Base-by-base conservation (phyloP, 257 asterid genomes). In the Fraxinus excelsior region DNA sequence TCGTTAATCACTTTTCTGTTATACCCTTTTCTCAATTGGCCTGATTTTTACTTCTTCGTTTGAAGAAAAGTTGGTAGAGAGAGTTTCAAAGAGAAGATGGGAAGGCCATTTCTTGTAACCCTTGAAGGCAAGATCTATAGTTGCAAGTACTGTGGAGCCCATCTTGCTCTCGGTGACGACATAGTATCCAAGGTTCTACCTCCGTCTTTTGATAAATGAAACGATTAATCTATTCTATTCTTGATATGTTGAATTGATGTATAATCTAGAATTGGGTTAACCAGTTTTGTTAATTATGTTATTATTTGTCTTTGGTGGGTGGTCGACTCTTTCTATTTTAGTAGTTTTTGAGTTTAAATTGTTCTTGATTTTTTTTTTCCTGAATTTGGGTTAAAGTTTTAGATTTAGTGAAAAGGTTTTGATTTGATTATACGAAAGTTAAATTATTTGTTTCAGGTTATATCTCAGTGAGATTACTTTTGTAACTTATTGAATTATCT, bases 91-190 rank as follows among this genome's bases (percentile, higher is more conserved):
- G 51, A 12, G n/a, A 67, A 73, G 29, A 79, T 78, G 83, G 86
- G 86, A 13, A 79, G 81, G 76, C 76, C 76, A 68, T 82, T 78
- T 82, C 76, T 49, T 23, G 51, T 76, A 66, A 79, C 71, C 25
- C 86, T 82, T 28, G 86, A 82, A 75, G 83, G 86, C 21, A 75
- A 70, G 83, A 74, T 82, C 80, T 82, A 82, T 23, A 75, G 76
- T 23, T 82, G 86, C 82, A 82, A 82, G 83, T 75, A 71, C 77
- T 82, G 83, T 79, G 74, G 62, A 67, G 73, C 83, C 29, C 86
- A 79, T 79, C 82, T 82, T 53, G 83, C 86, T 75, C 78, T 79
- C 46, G 42, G 53, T 71, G 78, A 82, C 4, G 76, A 82, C 51
- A 82, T 82, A 77, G 76, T 75, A 32, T 82, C 86, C 69, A 82